Evolutionary conservation across 108 stramenopile genomes (phyloP).

Genomic region (Cyclotella choctawhatcheeana): DNA sequence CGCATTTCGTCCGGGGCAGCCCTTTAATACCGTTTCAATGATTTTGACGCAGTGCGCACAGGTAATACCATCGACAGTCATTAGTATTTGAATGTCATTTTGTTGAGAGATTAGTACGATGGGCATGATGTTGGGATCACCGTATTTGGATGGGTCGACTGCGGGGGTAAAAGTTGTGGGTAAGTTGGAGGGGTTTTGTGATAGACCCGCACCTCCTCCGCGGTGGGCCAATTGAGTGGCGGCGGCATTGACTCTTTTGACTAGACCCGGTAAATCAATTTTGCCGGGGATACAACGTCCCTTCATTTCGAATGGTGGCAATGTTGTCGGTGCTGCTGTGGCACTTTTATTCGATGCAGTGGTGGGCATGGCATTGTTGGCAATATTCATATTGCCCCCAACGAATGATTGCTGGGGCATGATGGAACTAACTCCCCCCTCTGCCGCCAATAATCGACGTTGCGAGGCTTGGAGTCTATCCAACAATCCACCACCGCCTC

Average conservation of each 20-base stretch:
- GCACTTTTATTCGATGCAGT: neutral
- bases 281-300: conserved; percentile 77
- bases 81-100: conserved; percentile 79
- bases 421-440: conserved; percentile 56
- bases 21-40: conserved; percentile 89
- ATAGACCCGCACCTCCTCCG: too few species aligned
- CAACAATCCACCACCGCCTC: conserved; percentile 15
- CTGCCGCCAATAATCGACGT: conserved; percentile 61
- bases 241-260: conserved; percentile 66
- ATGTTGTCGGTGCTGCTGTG: too few species aligned
- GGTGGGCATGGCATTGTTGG: neutral
- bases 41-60: conserved; percentile 92
- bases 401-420: too few species aligned
- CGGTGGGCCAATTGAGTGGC: conserved; percentile 85
- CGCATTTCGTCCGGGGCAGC: conserved; percentile 68
- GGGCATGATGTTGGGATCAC: conserved; percentile 77
- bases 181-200: neutral
- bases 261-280: conserved; percentile 71
- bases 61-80: conserved; percentile 85
- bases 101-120: conserved; percentile 68
- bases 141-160: conserved; percentile 58
- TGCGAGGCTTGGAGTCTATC: conserved; percentile 79
- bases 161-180: neutral
- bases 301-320: conserved; percentile 70
- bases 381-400: too few species aligned